Evolutionary conservation across 257 asterid genomes (phyloP).

Genomic region (Voacanga thouarsii): DNA sequence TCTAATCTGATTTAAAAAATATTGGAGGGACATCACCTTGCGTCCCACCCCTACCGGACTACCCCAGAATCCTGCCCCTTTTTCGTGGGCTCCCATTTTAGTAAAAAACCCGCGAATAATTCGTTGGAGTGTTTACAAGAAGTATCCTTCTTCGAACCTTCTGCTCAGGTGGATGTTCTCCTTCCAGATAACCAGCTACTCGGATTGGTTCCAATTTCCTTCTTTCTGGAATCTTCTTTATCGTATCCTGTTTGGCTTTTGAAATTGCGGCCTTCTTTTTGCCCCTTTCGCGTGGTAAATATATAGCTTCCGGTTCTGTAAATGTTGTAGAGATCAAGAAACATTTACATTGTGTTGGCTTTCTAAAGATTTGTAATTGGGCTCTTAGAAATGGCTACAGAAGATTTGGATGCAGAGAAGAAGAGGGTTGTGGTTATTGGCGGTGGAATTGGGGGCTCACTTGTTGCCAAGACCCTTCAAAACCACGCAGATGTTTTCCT

Average conservation of each 20-base stretch:
- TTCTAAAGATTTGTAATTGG: neutral
- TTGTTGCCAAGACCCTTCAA: slow-evolving; percentile 62
- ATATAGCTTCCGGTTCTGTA: neutral
- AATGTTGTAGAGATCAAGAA: neutral
- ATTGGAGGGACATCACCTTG: no score
- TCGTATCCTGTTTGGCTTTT: neutral
- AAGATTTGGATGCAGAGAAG: slow-evolving; percentile 32
- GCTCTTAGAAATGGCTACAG: slow-evolving; percentile 16
- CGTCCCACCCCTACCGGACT: no score
- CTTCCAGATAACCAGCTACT: neutral
- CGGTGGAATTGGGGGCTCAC: slow-evolving; percentile 79
- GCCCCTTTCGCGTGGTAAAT: neutral
- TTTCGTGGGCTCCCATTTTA: no score
- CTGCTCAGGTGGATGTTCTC: neutral
- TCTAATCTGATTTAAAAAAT: no score
- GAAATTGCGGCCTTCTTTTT: neutral
- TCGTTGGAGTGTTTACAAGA: no score
- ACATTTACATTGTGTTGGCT: slow-evolving; percentile 18
- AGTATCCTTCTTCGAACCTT: neutral
- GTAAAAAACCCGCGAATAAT: no score
- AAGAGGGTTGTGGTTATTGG: slow-evolving; percentile 75
- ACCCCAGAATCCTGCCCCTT: no score
- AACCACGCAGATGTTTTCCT: slow-evolving; percentile 55
- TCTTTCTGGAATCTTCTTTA: slow-evolving; percentile 2
- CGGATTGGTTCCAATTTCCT: neutral